Conservation (phyloP, 2,329 filamentous ascomycete species). For the Hymenoscyphus linearis region DNA sequence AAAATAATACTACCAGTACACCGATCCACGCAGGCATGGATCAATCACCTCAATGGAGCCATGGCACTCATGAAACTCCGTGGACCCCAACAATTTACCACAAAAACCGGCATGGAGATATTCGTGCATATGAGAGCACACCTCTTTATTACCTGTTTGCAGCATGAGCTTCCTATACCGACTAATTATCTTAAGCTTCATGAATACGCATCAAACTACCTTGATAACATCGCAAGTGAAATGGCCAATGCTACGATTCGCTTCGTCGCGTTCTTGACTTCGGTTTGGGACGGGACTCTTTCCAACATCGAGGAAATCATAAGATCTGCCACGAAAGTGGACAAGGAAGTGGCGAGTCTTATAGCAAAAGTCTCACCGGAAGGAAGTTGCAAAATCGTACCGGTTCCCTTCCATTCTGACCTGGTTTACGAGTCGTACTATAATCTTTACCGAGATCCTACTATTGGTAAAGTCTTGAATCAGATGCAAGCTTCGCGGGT, state of each 20-base stretch:
- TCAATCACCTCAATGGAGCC: constrained; percentile 47
- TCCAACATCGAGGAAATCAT: neutral
- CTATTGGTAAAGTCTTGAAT: constrained; percentile 13
- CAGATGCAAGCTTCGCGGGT: constrained; percentile 9
- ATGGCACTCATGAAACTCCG: constrained; percentile 43
- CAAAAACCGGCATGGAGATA: constrained; percentile 44
- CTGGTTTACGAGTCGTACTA: constrained; percentile 13
- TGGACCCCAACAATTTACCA: constrained; percentile 41
- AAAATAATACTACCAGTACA: constrained; percentile 39
- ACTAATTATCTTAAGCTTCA: constrained; percentile 38
- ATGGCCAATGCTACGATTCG: constrained; percentile 3
- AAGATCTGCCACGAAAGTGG: neutral
- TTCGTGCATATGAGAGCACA: constrained; percentile 48
- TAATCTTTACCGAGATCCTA: constrained; percentile 11
- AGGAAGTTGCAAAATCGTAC: neutral
- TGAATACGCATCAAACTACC: constrained; percentile 36
- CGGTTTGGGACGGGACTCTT: neutral
- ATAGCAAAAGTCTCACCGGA: neutral
- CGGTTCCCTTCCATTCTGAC: neutral
- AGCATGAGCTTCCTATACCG: constrained; percentile 45
- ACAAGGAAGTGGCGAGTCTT: constrained; percentile 1
- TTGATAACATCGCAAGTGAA: constrained; percentile 10
- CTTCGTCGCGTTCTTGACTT: neutral
- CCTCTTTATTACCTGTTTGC: constrained; percentile 46
- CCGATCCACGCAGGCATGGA: constrained; percentile 36